phyloP scores from a whole-genome alignment of 495 filamentous ascomycete species.

The Thermothielavioides terrestris region DNA sequence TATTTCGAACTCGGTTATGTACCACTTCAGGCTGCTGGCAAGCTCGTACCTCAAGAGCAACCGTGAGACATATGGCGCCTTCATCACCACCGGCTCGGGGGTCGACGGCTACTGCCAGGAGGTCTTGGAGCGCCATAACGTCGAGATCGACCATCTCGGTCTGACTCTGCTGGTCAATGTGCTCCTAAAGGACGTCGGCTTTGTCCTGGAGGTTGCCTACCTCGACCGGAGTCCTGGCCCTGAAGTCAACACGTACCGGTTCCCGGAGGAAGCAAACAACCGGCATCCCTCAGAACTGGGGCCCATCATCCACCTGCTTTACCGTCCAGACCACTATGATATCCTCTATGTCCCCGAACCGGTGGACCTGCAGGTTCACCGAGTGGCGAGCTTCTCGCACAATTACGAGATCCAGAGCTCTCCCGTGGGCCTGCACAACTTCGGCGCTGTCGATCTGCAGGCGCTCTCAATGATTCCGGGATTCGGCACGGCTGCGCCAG shows the following conservation, averaged over 20 bases:
- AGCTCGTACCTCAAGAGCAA: slow-evolving; percentile 79
- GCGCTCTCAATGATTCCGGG: slow-evolving; percentile 41
- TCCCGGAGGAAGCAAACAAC: slow-evolving; percentile 49
- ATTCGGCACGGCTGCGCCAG: slow-evolving; percentile 25
- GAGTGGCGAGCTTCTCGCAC: slow-evolving; percentile 33
- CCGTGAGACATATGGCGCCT: slow-evolving; percentile 57
- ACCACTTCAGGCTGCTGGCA: slow-evolving; percentile 63
- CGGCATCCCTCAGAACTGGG: slow-evolving; percentile 38
- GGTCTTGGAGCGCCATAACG: slow-evolving; percentile 61
- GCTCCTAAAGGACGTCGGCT: slow-evolving; percentile 67
- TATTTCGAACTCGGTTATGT: slow-evolving; percentile 62
- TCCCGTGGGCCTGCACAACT: slow-evolving; percentile 33
- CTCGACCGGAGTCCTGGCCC: slow-evolving; percentile 79
- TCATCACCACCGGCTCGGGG: slow-evolving; percentile 46
- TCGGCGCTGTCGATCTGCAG: slow-evolving; percentile 30
- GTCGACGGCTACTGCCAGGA: slow-evolving; percentile 63
- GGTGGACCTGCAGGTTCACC: slow-evolving; percentile 47
- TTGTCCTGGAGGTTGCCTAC: slow-evolving; percentile 82
- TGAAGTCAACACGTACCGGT: slow-evolving; percentile 67
- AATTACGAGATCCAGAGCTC: slow-evolving; percentile 31
- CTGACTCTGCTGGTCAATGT: slow-evolving; percentile 69
- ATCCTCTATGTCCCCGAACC: slow-evolving; percentile 62
- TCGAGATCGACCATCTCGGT: slow-evolving; percentile 85
- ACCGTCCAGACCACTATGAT: slow-evolving; percentile 83
- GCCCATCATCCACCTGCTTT: slow-evolving; percentile 43